Conservation (phyloP, 352 stramenopile genomes). For the Phytophthora quininea region DNA sequence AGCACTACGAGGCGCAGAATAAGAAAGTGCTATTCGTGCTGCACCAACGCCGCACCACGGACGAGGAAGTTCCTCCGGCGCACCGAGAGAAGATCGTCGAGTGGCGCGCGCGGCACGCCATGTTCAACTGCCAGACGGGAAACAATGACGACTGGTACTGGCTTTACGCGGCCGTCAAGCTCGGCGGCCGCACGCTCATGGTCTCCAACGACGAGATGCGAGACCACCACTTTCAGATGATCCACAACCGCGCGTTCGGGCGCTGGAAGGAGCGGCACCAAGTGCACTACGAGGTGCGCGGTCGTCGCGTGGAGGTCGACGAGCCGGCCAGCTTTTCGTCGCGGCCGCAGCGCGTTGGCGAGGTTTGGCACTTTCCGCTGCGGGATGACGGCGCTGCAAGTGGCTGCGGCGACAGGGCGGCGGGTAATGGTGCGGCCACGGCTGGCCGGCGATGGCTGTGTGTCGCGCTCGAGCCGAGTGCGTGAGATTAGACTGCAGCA, state of each 20-base stretch:
- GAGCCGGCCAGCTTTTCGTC: conserved; percentile 70
- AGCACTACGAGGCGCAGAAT: conserved; percentile 86
- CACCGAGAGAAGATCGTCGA: conserved; percentile 70
- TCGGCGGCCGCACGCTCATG: conserved; percentile 81
- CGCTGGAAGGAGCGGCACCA: conserved; percentile 98
- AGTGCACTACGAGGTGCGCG: conserved; percentile 89
- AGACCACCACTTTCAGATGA: conserved; percentile 99
- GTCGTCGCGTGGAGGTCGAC: conserved; percentile 43
- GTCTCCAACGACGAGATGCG: conserved; percentile 99
- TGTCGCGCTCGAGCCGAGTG: conserved; percentile 14
- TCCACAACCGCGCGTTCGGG: conserved; percentile 94
- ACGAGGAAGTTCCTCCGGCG: conserved; percentile 84
- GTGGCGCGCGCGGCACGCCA: conserved; percentile 74
- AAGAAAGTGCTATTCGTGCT: conserved; percentile 95
- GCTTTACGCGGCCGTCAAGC: conserved; percentile 95
- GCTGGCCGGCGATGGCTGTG: conserved; percentile 51
- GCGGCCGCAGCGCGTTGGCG: conserved; percentile 59
- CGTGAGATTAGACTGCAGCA: background rate
- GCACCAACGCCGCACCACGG: conserved; percentile 94
- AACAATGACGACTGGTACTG: conserved; percentile 99
- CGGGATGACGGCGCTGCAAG: conserved; percentile 5
- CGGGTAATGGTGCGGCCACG: conserved; percentile 2
- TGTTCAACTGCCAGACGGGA: conserved; percentile 93
- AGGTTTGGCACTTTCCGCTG: conserved; percentile 75
- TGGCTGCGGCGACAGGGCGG: no score